Evolutionary conservation across 1,139 yeast genomes (phyloP), one percentile per base, ranked within the genome.

Genomic region (Ogataea hybrid): DNA sequence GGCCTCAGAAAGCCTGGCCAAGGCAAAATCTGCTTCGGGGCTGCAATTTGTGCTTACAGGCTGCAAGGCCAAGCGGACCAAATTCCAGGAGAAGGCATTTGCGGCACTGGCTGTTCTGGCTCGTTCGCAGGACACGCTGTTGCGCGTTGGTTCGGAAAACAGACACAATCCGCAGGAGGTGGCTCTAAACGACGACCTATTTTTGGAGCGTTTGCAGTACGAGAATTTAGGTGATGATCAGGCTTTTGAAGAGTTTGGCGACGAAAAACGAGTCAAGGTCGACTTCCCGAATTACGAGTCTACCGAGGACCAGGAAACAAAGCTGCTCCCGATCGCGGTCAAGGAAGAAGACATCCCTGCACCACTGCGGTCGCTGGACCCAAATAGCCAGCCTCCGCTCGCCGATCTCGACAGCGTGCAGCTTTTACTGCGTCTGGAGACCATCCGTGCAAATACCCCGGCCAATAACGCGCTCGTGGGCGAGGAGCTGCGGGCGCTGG

Each of bases 21-120:
- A 69, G 62, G 94, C 76, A 23, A 75, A 71, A 43, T 70, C 70
- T 21, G 56, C 79, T 9, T 79, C 95, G 0, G 76, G 79, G 1
- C 71, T 94, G 37, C 68, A 73, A 32, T 75, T 84, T 48, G 75
- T 83, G 1, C 65, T 90, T 37, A 84, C 97, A 1, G 98, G 98
- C 50, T 87, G 92, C 37, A 79, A 81, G 53, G 97, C 96, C 5
- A 85, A 83, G 58, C 73, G 94, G 59, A 90, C 98, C 3, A 87
- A 86, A 61, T 86, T 69, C 59, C 99, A 92, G 64, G 74, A 73
- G 35, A 74, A 71, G 36, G 79, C 81, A 20, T 77, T 85, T 12
- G 76, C 96, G 0, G 79, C 88, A 35, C 73, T 92, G 50, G 75
- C 90, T n/a, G 77, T 89, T 23, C 66, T 90, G 28, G 97, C 97